phyloP scores from a whole-genome alignment of 1,284 basidiomycete genomes.

The Trichosporon inkin region DNA sequence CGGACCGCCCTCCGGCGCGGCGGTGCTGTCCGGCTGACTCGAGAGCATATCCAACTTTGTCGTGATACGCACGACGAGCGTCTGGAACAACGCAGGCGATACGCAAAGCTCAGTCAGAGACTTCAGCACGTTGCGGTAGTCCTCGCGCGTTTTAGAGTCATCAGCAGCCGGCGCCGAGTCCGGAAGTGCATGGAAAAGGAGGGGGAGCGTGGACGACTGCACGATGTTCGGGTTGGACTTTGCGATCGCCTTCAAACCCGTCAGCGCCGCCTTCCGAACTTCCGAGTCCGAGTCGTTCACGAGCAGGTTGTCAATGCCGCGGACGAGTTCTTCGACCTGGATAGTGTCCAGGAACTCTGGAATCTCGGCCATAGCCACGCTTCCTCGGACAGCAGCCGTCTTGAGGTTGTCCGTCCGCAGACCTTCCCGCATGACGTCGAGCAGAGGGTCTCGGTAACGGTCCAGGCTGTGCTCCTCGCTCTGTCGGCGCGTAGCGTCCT shows the following conservation, averaged over 20 bases:
- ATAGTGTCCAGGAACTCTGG: conserved; percentile 61
- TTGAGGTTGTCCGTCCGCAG: conserved; percentile 55
- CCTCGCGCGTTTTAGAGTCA: conserved; percentile 58
- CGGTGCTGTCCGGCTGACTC: conserved; percentile 3
- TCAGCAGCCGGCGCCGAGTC: conserved; percentile 60
- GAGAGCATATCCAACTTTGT: conserved; percentile 67
- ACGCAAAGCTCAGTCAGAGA: conserved; percentile 72
- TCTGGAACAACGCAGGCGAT: conserved; percentile 75
- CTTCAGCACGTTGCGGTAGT: conserved; percentile 66
- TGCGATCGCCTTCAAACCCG: conserved; percentile 66
- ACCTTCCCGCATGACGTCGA: conserved; percentile 44
- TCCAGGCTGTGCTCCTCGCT: conserved; percentile 54
- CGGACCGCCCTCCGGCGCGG: neutral
- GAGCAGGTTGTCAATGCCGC: conserved; percentile 66
- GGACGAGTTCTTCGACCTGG: conserved; percentile 75
- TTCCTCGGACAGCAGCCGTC: conserved; percentile 55
- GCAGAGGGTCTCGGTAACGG: conserved; percentile 69
- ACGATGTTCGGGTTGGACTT: conserved; percentile 63
- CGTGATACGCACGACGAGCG: conserved; percentile 66
- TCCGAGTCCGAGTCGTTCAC: conserved; percentile 60
- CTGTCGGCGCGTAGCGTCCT: conserved; percentile 31
- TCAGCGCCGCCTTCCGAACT: conserved; percentile 59
- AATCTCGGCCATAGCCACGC: conserved; percentile 63
- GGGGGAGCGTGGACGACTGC: conserved; percentile 70
- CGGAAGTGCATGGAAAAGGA: conserved; percentile 70